Conservation (phyloP, 495 filamentous ascomycete species). For the Xylaria curta region DNA sequence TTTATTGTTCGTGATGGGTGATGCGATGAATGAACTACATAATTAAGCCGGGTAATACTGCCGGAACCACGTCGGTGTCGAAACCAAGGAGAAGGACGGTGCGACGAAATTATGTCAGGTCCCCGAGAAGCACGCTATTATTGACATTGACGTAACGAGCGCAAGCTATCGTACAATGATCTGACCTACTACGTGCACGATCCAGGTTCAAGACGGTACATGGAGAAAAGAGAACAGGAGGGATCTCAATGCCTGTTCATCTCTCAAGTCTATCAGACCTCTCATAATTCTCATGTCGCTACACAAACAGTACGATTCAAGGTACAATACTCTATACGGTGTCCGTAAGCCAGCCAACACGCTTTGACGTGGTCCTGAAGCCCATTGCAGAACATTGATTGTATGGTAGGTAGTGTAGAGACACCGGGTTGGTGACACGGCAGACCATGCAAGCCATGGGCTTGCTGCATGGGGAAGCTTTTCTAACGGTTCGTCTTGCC, state of each 20-base stretch:
- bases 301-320: not conserved
- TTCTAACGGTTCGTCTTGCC: conserved; percentile 22
- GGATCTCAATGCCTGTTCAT: conserved; percentile 25
- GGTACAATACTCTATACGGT: not conserved
- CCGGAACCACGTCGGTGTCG: not conserved
- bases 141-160: conserved; percentile 17
- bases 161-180: not conserved
- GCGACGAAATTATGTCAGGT: not conserved
- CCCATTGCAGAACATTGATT: not conserved
- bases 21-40: not conserved
- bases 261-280: not conserved
- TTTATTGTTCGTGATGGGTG: not conserved
- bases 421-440: conserved; percentile 1
- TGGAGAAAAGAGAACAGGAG: not conserved
- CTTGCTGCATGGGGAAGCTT: conserved; percentile 7
- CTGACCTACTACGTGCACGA: not conserved
- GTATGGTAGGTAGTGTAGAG: not conserved
- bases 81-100: not conserved
- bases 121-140: conserved; percentile 3
- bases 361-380: not conserved
- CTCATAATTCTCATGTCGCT: not conserved
- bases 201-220: not conserved
- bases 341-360: not conserved
- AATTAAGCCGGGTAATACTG: not conserved
- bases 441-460: not conserved